phyloP scores from a whole-genome alignment of 345 rosid genomes.

The Eucalyptus regnans region DNA sequence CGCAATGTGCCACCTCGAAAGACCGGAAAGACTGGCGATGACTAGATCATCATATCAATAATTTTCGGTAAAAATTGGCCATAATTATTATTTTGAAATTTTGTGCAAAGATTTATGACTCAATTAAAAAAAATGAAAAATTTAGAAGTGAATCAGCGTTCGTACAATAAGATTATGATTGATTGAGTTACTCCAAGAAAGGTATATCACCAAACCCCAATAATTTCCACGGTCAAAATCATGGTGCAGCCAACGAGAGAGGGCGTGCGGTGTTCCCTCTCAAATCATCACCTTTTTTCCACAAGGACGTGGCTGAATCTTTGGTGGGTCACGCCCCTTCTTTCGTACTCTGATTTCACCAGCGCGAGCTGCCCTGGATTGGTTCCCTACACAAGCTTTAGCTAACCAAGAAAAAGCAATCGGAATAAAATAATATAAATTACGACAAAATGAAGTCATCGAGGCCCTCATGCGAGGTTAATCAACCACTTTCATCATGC shows the following conservation, averaged over 20 bases:
- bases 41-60: not conserved
- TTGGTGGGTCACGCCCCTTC: not conserved
- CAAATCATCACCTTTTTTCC: not conserved
- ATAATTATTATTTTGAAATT: not conserved
- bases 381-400: not conserved
- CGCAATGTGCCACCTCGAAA: rapidly evolving
- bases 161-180: not conserved
- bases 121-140: rapidly evolving
- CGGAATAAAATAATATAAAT: not conserved
- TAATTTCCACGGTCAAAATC: not conserved
- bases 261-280: not conserved
- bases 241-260: not conserved
- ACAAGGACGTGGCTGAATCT: not conserved
- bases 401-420: not conserved
- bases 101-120: not conserved
- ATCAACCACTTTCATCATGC: not conserved
- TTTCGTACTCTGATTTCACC: not conserved
- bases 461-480: not conserved
- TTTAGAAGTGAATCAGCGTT: not conserved
- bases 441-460: not conserved
- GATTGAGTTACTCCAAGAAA: not conserved
- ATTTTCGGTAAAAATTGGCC: rapidly evolving
- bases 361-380: not conserved
- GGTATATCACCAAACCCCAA: not conserved
- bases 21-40: rapidly evolving